These are phyloP conservation scores for Metrosideros polymorpha DNA, from an alignment of 441 rosid genomes.

Conservation along the genomic window DNA sequence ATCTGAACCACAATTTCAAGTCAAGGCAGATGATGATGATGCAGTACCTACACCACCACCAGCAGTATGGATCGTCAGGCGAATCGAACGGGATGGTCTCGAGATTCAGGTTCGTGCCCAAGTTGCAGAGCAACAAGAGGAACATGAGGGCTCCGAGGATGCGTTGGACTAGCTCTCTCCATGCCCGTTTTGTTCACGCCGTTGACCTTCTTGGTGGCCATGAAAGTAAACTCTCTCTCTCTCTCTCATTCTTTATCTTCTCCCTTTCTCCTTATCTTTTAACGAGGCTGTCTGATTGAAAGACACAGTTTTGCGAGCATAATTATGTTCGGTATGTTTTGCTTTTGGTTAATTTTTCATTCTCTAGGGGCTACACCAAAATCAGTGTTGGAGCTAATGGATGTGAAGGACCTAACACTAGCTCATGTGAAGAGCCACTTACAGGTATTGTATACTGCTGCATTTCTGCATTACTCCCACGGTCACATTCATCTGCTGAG, in stretches of 20 bases:
- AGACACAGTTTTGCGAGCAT: not conserved
- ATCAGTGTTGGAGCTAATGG: constrained; percentile 95
- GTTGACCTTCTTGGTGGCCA: constrained; percentile 40
- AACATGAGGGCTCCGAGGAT: constrained; percentile 31
- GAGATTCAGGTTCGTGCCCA: constrained; percentile 18
- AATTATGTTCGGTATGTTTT: not conserved
- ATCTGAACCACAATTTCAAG: not conserved
- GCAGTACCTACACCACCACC: not conserved
- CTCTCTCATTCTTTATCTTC: too few relatives aligned
- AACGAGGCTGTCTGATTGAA: not conserved
- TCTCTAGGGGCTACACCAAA: constrained; percentile 89
- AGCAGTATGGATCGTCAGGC: constrained; percentile 1
- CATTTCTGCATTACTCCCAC: not conserved
- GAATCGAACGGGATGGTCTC: not conserved
- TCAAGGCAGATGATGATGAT: not conserved
- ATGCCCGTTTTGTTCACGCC: constrained; percentile 27
- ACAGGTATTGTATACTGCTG: constrained; percentile 41
- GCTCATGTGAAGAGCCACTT: constrained; percentile 99
- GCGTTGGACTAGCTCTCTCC: constrained; percentile 37
- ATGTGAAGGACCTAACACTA: constrained; percentile 96
- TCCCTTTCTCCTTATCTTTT: not conserved
- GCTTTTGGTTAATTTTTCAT: not conserved
- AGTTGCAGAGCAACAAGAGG: constrained; percentile 15
- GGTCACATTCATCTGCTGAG: not conserved
- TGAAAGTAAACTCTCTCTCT: constrained; percentile 17